These are phyloP conservation scores for Yarrowia divulgata DNA, from an alignment of 805 yeast genomes.

Conservation along the genomic window DNA sequence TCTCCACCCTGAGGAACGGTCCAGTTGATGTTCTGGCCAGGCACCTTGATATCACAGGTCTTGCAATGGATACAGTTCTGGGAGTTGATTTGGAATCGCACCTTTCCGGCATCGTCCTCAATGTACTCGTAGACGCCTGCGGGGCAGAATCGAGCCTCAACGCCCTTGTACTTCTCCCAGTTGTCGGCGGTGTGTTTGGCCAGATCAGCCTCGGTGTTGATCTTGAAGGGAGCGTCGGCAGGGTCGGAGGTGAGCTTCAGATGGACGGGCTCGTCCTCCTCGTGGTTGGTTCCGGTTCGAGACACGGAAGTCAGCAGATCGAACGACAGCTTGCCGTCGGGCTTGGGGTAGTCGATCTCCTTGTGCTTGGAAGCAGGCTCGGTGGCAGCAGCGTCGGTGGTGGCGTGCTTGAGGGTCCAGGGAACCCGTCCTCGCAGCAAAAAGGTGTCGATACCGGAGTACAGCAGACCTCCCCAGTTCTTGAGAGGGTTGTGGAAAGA, in stretches of 20 bases:
- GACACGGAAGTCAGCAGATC: slow-evolving; percentile 94
- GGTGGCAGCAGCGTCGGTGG: slow-evolving; percentile 77
- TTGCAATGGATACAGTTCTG: slow-evolving; percentile 99
- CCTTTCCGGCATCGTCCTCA: slow-evolving; percentile 67
- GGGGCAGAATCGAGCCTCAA: slow-evolving; percentile 93
- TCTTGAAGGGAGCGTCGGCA: slow-evolving; percentile 18
- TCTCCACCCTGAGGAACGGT: slow-evolving; percentile 99
- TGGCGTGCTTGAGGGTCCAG: slow-evolving; percentile 79
- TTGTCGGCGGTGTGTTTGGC: slow-evolving; percentile 70
- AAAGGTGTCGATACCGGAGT: slow-evolving; percentile 84
- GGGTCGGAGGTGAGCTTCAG: slow-evolving; percentile 58
- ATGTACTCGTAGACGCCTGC: slow-evolving; percentile 97
- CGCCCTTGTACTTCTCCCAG: slow-evolving; percentile 81
- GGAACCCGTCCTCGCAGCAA: slow-evolving; percentile 81
- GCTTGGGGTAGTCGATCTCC: slow-evolving; percentile 91
- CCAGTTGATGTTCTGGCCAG: slow-evolving; percentile 94
- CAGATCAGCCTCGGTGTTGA: slow-evolving; percentile 45
- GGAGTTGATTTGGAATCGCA: slow-evolving; percentile 88
- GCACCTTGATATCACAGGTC: slow-evolving; percentile 97
- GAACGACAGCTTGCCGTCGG: slow-evolving; percentile 91
- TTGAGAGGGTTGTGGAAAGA: slow-evolving; percentile 83
- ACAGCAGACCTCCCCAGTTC: slow-evolving; percentile 77
- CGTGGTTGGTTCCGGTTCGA: slow-evolving; percentile 95
- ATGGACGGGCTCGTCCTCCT: slow-evolving; percentile 92
- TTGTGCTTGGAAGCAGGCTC: slow-evolving; percentile 66